A percentile compares a stretch with the other conserved stretches of the same genome.
phyloP scores from a whole-genome alignment of 208 protist genomes.

The Tritrichomonas musculus region DNA sequence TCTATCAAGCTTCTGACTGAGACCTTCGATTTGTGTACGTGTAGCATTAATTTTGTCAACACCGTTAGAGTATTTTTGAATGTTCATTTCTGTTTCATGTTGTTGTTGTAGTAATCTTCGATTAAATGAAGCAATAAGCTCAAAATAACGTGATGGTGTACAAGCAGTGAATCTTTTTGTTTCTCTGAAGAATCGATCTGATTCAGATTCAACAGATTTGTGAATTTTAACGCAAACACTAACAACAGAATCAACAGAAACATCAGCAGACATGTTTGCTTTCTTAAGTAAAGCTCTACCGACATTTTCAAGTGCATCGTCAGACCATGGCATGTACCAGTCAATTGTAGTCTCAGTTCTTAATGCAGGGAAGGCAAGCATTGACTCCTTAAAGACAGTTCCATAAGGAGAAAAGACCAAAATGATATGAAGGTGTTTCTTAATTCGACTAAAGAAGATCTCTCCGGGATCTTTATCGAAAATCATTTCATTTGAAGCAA shows the following conservation, averaged over 20 bases:
- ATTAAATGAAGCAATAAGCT: neutral
- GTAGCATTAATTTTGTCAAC: conserved; percentile 20
- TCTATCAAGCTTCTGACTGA: neutral
- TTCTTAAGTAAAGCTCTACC: conserved; percentile 46
- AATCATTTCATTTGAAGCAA: conserved; percentile 67
- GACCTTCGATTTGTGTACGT: neutral
- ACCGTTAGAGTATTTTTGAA: neutral
- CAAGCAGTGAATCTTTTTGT: neutral
- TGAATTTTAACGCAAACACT: conserved; percentile 66
- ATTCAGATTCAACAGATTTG: conserved; percentile 46
- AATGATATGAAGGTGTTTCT: conserved; percentile 83
- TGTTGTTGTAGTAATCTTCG: neutral
- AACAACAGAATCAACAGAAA: neutral
- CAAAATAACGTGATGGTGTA: conserved; percentile 21
- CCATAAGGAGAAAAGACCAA: conserved; percentile 85
- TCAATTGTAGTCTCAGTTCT: conserved; percentile 93
- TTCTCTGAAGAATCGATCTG: conserved; percentile 4
- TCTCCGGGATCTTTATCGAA: conserved; percentile 62
- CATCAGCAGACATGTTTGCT: neutral
- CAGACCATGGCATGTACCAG: conserved; percentile 88
- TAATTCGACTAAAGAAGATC: conserved; percentile 78
- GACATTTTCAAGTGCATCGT: conserved; percentile 74
- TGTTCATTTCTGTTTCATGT: conserved; percentile 53
- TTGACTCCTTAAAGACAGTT: conserved; percentile 75
- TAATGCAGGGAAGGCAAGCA: conserved; percentile 88